Evolutionary conservation across 495 filamentous ascomycete genomes (phyloP).

Genomic region (Penicillium soppii): DNA sequence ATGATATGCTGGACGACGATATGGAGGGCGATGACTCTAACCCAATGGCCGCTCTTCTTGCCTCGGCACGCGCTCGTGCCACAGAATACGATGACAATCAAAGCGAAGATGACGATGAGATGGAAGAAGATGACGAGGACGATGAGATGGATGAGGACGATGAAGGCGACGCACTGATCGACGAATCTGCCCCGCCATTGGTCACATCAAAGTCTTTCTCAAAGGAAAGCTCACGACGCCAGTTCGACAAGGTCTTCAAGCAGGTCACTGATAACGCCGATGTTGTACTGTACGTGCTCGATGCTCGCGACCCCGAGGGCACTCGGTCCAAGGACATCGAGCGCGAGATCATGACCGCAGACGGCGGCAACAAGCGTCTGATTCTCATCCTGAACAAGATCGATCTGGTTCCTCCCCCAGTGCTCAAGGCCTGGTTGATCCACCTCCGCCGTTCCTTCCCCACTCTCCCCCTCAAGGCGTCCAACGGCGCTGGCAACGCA

Average conservation of each 20-base stretch:
- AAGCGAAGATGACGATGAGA: slow-evolving; percentile 58
- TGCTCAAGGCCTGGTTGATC: slow-evolving; percentile 79
- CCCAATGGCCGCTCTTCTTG: slow-evolving; percentile 90
- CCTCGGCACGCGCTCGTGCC: slow-evolving; percentile 84
- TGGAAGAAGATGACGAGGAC: slow-evolving; percentile 53
- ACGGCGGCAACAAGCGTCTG: slow-evolving; percentile 78
- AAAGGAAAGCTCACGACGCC: slow-evolving; percentile 76
- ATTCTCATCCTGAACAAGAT: slow-evolving; percentile 98
- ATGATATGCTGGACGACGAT: slow-evolving; percentile 52
- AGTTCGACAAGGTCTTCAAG: slow-evolving; percentile 96
- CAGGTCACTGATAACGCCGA: slow-evolving; percentile 86
- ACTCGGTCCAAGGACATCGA: slow-evolving; percentile 91
- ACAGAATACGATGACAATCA: slow-evolving; percentile 70
- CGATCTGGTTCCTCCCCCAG: slow-evolving; percentile 79
- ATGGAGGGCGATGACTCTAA: slow-evolving; percentile 65
- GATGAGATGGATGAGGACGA: slow-evolving; percentile 49
- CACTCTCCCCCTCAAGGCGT: slow-evolving; percentile 86
- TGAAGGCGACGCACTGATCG: slow-evolving; percentile 32
- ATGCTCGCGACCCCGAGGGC: slow-evolving; percentile 88
- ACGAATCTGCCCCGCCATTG: slow-evolving; percentile 27
- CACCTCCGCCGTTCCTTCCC: slow-evolving; percentile 91
- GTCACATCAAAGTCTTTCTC: slow-evolving; percentile 28
- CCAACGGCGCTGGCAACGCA: slow-evolving; percentile 77
- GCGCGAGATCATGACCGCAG: slow-evolving; percentile 81
- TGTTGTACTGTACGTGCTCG: slow-evolving; percentile 91